phyloP scores from a whole-genome alignment of 73 alveolate genomes.

The Tetrahymena borealis region DNA sequence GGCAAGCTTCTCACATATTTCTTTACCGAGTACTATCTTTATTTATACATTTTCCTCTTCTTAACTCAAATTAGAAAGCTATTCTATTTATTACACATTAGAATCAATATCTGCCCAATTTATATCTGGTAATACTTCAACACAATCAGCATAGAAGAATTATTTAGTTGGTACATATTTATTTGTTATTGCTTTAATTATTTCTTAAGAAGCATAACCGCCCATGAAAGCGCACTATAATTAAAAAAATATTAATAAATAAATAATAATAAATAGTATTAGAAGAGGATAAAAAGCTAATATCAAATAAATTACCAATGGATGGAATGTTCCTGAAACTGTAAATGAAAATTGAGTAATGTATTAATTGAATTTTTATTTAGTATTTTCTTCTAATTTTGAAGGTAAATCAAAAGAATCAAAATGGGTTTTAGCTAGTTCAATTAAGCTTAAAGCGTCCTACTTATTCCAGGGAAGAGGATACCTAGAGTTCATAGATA shows the following conservation, averaged over 20 bases:
- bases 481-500: not conserved
- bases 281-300: too few species aligned
- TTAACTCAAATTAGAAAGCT: not conserved
- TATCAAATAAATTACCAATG: conserved; percentile 22
- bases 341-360: conserved; percentile 7
- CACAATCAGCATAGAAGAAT: conserved; percentile 68
- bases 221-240: conserved; percentile 86
- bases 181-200: conserved; percentile 84
- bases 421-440: not conserved
- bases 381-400: conserved; percentile 23
- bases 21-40: conserved; percentile 16
- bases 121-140: conserved; percentile 67
- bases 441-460: conserved; percentile 22
- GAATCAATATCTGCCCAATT: conserved; percentile 5
- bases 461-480: conserved; percentile 1
- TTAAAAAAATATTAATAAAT: conserved; percentile 15
- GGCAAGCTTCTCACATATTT: conserved; percentile 4
- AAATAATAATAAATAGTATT: conserved; percentile 31
- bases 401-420: conserved; percentile 14
- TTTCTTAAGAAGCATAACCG: conserved; percentile 90
- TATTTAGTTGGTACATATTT: conserved; percentile 82
- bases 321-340: conserved; percentile 34
- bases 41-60: not conserved
- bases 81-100: not conserved
- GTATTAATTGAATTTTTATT: conserved; percentile 34